These are phyloP conservation scores for Penicillium subrubescens DNA, from an alignment of 495 filamentous ascomycete genomes.

Conservation along the genomic window DNA sequence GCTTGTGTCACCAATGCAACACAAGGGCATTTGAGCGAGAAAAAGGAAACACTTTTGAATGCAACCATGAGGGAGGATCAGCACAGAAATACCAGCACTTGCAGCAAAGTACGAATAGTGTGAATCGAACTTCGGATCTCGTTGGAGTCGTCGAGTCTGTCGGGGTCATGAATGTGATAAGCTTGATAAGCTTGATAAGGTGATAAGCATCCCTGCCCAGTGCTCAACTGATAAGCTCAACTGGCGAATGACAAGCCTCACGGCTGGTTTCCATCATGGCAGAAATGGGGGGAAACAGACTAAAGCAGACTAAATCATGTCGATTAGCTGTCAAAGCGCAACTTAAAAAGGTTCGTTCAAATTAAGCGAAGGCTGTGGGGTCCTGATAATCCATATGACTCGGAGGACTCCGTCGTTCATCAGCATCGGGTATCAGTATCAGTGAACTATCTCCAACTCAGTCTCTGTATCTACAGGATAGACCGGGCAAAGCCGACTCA, in stretches of 20 bases:
- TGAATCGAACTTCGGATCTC: background rate
- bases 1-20: background rate
- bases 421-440: background rate
- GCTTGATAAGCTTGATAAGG: background rate
- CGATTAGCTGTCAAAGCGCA: background rate
- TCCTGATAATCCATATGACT: background rate
- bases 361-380: background rate
- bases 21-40: background rate
- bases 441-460: background rate
- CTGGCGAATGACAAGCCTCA: conserved; percentile 4
- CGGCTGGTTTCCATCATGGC: background rate
- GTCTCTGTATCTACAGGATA: background rate
- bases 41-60: background rate
- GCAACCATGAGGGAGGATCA: background rate
- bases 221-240: conserved; percentile 4
- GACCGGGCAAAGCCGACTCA: background rate
- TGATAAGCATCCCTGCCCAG: conserved; percentile 9
- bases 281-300: background rate
- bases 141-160: background rate
- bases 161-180: background rate
- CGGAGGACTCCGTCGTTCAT: conserved; percentile 1
- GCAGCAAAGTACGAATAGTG: background rate
- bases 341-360: background rate
- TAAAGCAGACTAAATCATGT: background rate
- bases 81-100: background rate